These are phyloP conservation scores for Malania oleifera DNA, from an alignment of 164 flowering plant species.

Conservation along the genomic window DNA sequence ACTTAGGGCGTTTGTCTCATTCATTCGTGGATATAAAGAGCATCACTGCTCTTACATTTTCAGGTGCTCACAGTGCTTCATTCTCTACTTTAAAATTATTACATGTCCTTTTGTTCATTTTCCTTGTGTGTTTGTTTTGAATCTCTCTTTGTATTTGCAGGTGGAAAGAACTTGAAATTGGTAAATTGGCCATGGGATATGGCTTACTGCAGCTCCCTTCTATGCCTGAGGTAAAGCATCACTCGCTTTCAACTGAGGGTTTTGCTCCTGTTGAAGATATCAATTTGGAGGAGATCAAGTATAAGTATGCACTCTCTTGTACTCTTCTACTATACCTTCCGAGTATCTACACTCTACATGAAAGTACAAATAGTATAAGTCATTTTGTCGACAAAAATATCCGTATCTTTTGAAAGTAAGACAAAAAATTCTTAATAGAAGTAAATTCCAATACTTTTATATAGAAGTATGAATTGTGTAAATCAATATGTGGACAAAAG, in stretches of 20 bases:
- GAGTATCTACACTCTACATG: too few species aligned
- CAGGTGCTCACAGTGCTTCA: too few species aligned
- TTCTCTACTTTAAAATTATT: too few species aligned
- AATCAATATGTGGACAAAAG: too few species aligned
- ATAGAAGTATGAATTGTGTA: too few species aligned
- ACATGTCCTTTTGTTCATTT: too few species aligned
- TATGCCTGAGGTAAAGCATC: slow-evolving; percentile 1
- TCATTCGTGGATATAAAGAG: slow-evolving; percentile 3
- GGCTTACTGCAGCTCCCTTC: slow-evolving; percentile 4
- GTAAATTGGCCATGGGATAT: slow-evolving; percentile 4
- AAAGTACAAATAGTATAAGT: too few species aligned
- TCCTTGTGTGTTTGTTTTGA: background rate
- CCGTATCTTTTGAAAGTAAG: too few species aligned
- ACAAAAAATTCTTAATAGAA: too few species aligned
- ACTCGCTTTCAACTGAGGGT: background rate
- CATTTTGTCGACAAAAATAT: too few species aligned
- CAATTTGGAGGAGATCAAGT: slow-evolving; percentile 3
- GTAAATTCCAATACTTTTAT: too few species aligned
- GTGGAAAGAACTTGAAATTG: slow-evolving; percentile 4
- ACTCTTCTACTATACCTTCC: too few species aligned
- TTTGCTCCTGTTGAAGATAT: slow-evolving; percentile 4
- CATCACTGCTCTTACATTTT: slow-evolving; percentile 8
- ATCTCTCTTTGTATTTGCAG: background rate
- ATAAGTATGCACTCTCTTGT: background rate
- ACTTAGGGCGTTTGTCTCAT: slow-evolving; percentile 1